These are phyloP conservation scores for Biancaea sappan DNA, from an alignment of 306 rosid species.

Conservation along the genomic window DNA sequence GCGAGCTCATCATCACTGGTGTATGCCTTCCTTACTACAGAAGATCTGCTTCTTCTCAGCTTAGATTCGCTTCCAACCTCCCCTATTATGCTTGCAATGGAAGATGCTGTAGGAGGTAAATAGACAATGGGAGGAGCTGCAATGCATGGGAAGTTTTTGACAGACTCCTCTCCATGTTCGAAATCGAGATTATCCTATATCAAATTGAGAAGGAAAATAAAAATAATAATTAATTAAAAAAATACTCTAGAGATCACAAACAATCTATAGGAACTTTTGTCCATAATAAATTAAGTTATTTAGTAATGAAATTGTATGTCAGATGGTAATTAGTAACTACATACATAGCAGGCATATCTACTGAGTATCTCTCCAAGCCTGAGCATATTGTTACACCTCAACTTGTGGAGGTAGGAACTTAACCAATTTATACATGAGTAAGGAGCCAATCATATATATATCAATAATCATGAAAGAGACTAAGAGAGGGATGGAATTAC, in stretches of 20 bases:
- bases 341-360: neutral
- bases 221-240: too few relatives aligned
- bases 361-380: neutral
- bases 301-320: neutral
- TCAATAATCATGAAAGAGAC: neutral
- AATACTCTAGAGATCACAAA: neutral
- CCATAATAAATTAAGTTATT: too few relatives aligned
- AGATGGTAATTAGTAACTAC: too few relatives aligned
- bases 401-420: neutral
- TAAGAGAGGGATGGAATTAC: neutral
- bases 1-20: constrained; percentile 87
- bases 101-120: constrained; percentile 55
- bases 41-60: constrained; percentile 70
- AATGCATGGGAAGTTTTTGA: constrained; percentile 55
- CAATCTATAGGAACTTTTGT: neutral
- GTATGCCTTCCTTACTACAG: constrained; percentile 60
- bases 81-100: constrained; percentile 52
- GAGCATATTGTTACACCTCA: neutral
- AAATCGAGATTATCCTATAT: constrained; percentile 51
- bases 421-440: neutral
- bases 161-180: constrained; percentile 43
- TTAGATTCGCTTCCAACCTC: constrained; percentile 55
- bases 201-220: neutral
- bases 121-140: constrained; percentile 59
- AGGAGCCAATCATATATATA: neutral